phyloP scores from a whole-genome alignment of 1,284 basidiomycete genomes.

The Microbotryum lychnidis-dioicae region DNA sequence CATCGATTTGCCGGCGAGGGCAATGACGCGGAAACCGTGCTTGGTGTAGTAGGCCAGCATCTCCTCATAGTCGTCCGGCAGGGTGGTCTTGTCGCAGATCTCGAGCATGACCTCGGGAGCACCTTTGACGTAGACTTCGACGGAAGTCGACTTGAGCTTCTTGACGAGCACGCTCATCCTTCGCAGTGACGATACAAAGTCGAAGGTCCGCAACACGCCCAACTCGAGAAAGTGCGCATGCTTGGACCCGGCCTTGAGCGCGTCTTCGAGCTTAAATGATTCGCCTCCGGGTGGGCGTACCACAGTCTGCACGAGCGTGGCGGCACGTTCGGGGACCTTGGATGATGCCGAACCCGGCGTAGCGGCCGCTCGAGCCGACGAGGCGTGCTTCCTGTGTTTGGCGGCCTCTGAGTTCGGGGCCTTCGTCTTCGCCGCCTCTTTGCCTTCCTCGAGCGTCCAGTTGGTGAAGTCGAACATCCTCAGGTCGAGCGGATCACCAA shows the following conservation, averaged over 20 bases:
- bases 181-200: conserved; percentile 87
- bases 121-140: conserved; percentile 98
- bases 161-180: conserved; percentile 99
- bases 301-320: conserved; percentile 90
- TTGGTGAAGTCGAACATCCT: conserved; percentile 84
- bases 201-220: conserved; percentile 91
- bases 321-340: conserved; percentile 57
- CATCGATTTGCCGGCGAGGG: conserved; percentile 92
- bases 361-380: neutral
- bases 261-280: conserved; percentile 84
- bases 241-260: conserved; percentile 69
- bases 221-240: conserved; percentile 92
- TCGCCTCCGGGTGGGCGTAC: conserved; percentile 89
- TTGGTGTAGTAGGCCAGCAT: conserved; percentile 94
- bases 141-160: conserved; percentile 80
- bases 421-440: conserved; percentile 26
- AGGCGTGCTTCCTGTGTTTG: conserved; percentile 38
- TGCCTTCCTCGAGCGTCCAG: conserved; percentile 91
- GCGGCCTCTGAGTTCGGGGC: conserved; percentile 8
- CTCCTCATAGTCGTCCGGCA: conserved; percentile 95
- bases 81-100: conserved; percentile 80
- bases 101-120: conserved; percentile 96
- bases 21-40: conserved; percentile 95
- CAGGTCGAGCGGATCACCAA: conserved; percentile 93
- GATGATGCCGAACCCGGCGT: conserved; percentile 41